A percentile compares a stretch with the other conserved stretches of the same genome.
phyloP scores from a whole-genome alignment of 768 basidiomycete genomes.

The Termitomyces sp. region DNA sequence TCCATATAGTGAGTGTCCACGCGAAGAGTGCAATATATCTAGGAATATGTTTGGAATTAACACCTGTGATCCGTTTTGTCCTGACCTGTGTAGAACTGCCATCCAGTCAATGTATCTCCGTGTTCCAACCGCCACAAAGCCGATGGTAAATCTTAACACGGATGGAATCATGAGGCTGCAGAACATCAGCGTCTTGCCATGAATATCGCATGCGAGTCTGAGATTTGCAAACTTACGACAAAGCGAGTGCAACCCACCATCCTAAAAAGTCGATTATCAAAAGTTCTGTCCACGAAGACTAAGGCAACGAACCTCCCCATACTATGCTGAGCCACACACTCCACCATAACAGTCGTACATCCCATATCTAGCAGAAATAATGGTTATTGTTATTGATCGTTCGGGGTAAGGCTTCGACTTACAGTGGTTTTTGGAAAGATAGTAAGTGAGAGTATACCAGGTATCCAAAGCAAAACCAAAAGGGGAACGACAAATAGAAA shows the following conservation, averaged over 20 bases:
- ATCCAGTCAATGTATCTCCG: constrained; percentile 81
- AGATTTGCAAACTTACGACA: constrained; percentile 38
- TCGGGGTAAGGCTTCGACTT: constrained; percentile 12
- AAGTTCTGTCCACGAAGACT: background rate
- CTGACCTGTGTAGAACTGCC: constrained; percentile 52
- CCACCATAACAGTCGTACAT: constrained; percentile 66
- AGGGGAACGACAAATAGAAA: constrained; percentile 72
- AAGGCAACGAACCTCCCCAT: constrained; percentile 57
- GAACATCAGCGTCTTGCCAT: constrained; percentile 11
- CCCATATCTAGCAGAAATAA: constrained; percentile 40
- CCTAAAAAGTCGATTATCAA: constrained; percentile 27
- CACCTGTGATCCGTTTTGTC: background rate
- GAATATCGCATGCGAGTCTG: background rate
- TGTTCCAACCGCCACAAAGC: constrained; percentile 64
- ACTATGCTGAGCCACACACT: constrained; percentile 77
- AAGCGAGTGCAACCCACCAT: constrained; percentile 75
- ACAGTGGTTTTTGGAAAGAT: constrained; percentile 44
- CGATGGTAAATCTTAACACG: constrained; percentile 58
- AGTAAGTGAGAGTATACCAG: constrained; percentile 62
- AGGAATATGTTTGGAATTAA: background rate
- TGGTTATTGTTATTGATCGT: background rate
- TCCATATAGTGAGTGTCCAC: constrained; percentile 65
- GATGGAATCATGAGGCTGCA: constrained; percentile 42
- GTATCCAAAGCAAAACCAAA: constrained; percentile 62
- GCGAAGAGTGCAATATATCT: constrained; percentile 60